Evolutionary conservation across 306 rosid genomes (phyloP), one percentile per base, ranked within the genome.

Genomic region (Acacia confusa): DNA sequence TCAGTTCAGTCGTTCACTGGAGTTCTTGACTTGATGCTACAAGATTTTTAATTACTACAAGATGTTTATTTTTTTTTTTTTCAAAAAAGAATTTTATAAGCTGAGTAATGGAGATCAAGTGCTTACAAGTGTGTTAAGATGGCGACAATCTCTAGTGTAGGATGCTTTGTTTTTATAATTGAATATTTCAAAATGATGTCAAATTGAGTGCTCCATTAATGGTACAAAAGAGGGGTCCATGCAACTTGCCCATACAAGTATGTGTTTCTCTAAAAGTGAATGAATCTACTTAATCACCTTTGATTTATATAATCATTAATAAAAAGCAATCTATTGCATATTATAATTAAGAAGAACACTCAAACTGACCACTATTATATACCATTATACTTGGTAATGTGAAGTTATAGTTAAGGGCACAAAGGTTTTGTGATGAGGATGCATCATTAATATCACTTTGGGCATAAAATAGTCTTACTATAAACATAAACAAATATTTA

Each of bases 111-210:
- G 87, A 81, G 85, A 84, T 87, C 25, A 78, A 52, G 77, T 52
- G 64, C 80, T 84, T 81, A 81, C 80, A 87, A 63, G 84, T 78
- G 89, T 86, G 78, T 15, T 81, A 77, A 76, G 74, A 81, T 70
- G 55, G 82, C 11, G 15, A 52, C 87, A 74, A 53, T 75, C 78
- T 78, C 57, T 81, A 80, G 85, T 80, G 86, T 61, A 58, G 57
- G 71, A 36, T 40, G 63, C 86, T 76, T 77, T 45, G 30, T 7
- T 83, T 76, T 76, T 71, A 69, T 79, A 30, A 38, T 82, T 74
- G 38, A 80, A 25, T 24, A 58, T 58, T 77, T 67, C 57, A 1
- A 11, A 34, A 36, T n/a, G 63, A 47, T 61, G 70, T 7, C 12
- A 61, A 61, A 63, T 17, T 80, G 38, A 83, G 89, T 86, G 52